phyloP scores from a whole-genome alignment of 2,329 filamentous ascomycete species.

The Blastomyces parvus region DNA sequence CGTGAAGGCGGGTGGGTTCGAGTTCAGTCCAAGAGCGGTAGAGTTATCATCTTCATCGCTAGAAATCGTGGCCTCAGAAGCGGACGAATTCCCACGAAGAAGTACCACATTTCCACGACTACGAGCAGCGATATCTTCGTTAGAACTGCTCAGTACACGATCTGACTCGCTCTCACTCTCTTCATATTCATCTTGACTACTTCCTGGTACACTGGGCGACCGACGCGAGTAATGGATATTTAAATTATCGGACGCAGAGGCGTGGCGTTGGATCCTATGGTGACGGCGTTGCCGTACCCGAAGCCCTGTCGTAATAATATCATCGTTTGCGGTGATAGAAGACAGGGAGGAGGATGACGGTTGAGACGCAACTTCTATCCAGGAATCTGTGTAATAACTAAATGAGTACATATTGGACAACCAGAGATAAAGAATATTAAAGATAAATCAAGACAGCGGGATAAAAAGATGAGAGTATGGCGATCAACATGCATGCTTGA shows the following conservation, averaged over 20 bases:
- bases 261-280: conserved; percentile 45
- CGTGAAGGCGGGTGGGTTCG: conserved; percentile 52
- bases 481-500: conserved; percentile 9
- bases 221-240: conserved; percentile 35
- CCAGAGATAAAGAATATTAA: neutral
- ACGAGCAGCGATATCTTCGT: conserved; percentile 44
- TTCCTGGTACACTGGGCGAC: conserved; percentile 43
- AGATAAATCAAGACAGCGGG: neutral
- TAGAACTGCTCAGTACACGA: conserved; percentile 54
- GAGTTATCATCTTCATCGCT: conserved; percentile 62
- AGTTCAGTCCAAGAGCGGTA: conserved; percentile 64
- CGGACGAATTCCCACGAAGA: conserved; percentile 19
- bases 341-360: conserved; percentile 90
- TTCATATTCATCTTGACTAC: conserved; percentile 90
- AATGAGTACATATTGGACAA: conserved; percentile 35
- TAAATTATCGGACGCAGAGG: conserved; percentile 31
- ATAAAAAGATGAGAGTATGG: neutral
- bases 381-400: conserved; percentile 63
- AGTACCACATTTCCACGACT: conserved; percentile 20
- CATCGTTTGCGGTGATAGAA: conserved; percentile 60
- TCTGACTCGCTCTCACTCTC: conserved; percentile 90
- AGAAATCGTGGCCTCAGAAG: conserved; percentile 26
- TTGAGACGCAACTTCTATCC: conserved; percentile 88
- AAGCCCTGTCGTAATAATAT: conserved; percentile 83
- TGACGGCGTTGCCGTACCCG: conserved; percentile 58